phyloP scores from a whole-genome alignment of 2,329 filamentous ascomycete species.

The Colletotrichum incanum region DNA sequence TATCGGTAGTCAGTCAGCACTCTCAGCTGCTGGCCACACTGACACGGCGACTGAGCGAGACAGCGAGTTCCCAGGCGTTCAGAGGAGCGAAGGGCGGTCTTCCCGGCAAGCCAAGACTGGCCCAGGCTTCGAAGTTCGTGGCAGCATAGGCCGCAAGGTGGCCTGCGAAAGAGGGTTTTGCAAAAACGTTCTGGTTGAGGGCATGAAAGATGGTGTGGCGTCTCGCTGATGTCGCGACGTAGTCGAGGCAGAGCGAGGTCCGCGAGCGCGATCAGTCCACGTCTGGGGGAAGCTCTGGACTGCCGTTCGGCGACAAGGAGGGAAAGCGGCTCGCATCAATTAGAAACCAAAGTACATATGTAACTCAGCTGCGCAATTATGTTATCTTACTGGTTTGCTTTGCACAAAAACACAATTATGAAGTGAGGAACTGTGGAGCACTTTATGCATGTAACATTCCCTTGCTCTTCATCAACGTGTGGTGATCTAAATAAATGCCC shows the following conservation, averaged over 20 bases:
- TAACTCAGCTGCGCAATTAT: not conserved
- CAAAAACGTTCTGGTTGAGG: not conserved
- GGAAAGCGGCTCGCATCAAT: conserved; percentile 1
- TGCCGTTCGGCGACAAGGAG: not conserved
- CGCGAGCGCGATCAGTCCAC: not conserved
- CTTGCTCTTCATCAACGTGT: not conserved
- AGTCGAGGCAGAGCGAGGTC: conserved; percentile 11
- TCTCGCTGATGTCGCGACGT: conserved; percentile 27
- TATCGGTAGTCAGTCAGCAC: not conserved
- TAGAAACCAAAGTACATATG: not conserved
- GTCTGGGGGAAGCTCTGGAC: conserved; percentile 15
- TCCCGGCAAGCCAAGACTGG: conserved; percentile 21
- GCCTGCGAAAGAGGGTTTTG: conserved; percentile 13
- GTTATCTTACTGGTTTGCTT: not conserved
- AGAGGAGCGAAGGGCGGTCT: conserved; percentile 4
- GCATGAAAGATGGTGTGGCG: conserved; percentile 21
- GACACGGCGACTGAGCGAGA: not conserved
- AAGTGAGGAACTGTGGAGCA: not conserved
- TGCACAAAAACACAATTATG: not conserved
- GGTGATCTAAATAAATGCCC: not conserved
- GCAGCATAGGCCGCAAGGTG: conserved; percentile 26
- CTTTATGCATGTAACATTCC: not conserved
- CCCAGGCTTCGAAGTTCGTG: conserved; percentile 14
- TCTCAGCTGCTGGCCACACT: not conserved
- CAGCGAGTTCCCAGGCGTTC: not conserved